Conservation (phyloP, 2,329 filamentous ascomycete species). For the Nothomitra cinnamomea region DNA sequence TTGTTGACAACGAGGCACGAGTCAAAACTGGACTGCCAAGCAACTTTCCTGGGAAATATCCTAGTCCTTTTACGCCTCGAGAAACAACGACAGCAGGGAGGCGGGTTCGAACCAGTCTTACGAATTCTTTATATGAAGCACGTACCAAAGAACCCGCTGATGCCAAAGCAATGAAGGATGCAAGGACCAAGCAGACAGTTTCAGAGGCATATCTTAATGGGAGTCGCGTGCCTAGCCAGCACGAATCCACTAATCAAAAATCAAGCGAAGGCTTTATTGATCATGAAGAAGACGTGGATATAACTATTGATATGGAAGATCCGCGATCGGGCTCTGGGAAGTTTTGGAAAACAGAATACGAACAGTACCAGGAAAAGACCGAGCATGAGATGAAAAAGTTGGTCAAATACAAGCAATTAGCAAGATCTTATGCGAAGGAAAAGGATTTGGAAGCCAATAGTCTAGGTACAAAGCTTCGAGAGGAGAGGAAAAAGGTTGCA, state of each 20-base stretch:
- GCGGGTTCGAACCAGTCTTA: neutral
- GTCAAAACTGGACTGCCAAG: constrained; percentile 29
- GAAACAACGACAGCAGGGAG: constrained; percentile 13
- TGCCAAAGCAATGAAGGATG: neutral
- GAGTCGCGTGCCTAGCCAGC: neutral
- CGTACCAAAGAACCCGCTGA: neutral
- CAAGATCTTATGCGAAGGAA: constrained; percentile 61
- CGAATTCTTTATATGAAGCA: constrained; percentile 3
- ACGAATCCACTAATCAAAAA: neutral
- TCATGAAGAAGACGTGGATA: neutral
- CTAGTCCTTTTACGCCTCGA: constrained; percentile 31
- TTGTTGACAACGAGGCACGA: constrained; percentile 29
- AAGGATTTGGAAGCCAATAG: constrained; percentile 58
- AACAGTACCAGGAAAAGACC: constrained; percentile 55
- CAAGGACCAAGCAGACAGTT: neutral
- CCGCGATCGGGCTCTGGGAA: constrained; percentile 54
- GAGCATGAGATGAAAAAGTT: constrained; percentile 60
- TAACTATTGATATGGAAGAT: constrained; percentile 52
- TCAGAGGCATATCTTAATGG: neutral
- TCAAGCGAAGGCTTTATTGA: neutral
- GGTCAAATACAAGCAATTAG: constrained; percentile 62
- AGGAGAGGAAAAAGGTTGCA: constrained; percentile 48
- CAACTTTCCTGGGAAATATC: constrained; percentile 34
- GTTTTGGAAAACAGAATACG: constrained; percentile 67
- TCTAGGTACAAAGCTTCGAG: constrained; percentile 45